Conservation (phyloP, 73 alveolate species). For the Effrenium voratum region DNA sequence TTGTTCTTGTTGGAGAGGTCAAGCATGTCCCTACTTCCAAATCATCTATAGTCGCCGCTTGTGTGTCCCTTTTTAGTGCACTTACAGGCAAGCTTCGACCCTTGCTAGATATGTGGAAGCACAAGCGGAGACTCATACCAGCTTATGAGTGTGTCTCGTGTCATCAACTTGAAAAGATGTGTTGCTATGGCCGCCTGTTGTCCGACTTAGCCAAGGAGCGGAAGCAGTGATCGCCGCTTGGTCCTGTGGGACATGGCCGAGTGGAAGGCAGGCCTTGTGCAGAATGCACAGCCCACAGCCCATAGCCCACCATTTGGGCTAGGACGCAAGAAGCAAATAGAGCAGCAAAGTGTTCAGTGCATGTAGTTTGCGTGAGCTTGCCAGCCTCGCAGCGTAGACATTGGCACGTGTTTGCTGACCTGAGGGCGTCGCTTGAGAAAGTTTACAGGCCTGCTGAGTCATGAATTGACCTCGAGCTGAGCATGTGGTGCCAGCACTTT, state of each 20-base stretch:
- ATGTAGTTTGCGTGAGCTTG: neutral
- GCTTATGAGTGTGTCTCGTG: neutral
- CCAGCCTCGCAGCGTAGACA: no score
- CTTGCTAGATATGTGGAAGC: neutral
- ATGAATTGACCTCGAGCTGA: no score
- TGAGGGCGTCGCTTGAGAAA: no score
- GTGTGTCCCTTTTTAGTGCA: no score
- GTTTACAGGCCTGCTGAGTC: no score
- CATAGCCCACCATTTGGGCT: neutral
- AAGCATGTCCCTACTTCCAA: neutral
- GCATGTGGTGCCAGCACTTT: no score
- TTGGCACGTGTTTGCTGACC: no score
- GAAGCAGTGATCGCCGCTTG: slow-evolving; percentile 50
- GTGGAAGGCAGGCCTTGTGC: neutral
- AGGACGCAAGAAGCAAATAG: neutral
- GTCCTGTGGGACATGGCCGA: slow-evolving; percentile 49
- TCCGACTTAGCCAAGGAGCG: slow-evolving; percentile 23
- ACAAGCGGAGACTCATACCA: neutral
- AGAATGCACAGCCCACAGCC: neutral
- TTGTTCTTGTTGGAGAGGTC: no score
- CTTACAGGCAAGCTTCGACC: neutral
- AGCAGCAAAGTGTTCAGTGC: neutral
- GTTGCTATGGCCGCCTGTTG: neutral
- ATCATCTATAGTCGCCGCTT: neutral
- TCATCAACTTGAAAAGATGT: neutral